phyloP scores from a whole-genome alignment of 2,329 filamentous ascomycete genomes.

The Talaromyces piceae region DNA sequence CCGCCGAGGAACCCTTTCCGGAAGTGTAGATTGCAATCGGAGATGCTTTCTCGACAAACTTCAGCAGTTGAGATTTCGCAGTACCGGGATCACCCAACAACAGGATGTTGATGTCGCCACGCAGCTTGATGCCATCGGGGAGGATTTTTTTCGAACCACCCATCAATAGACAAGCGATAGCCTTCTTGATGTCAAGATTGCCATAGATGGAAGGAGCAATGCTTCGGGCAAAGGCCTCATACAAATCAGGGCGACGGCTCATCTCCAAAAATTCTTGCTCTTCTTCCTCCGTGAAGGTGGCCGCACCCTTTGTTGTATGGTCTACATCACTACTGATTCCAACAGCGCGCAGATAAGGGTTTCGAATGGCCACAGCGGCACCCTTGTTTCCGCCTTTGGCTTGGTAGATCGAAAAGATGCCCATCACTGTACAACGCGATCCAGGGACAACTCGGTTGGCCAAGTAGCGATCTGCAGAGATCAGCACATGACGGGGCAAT shows the following conservation, averaged over 20 bases:
- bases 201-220: constrained; percentile 98
- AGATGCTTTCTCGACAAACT: constrained; percentile 93
- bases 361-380: constrained; percentile 86
- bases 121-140: constrained; percentile 92
- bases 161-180: constrained; percentile 86
- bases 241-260: constrained; percentile 85
- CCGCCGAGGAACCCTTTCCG: constrained; percentile 93
- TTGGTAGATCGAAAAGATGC: constrained; percentile 97
- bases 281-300: constrained; percentile 85
- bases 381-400: constrained; percentile 78
- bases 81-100: constrained; percentile 96
- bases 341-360: constrained; percentile 86
- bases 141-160: constrained; percentile 97
- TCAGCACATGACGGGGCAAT: constrained; percentile 84
- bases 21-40: constrained; percentile 98
- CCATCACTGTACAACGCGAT: constrained; percentile 89
- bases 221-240: constrained; percentile 79
- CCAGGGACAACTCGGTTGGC: constrained; percentile 94
- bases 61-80: constrained; percentile 92
- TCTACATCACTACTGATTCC: constrained; percentile 88
- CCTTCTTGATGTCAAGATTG: constrained; percentile 93
- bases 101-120: constrained; percentile 96
- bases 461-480: constrained; percentile 92
- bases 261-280: constrained; percentile 94
- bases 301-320: constrained; percentile 76